Percentiles rank a stretch among this genome's conserved stretches.
Evolutionary conservation across 2,329 filamentous ascomycete genomes (phyloP).

Genomic region (Zasmidium citrigriseum): DNA sequence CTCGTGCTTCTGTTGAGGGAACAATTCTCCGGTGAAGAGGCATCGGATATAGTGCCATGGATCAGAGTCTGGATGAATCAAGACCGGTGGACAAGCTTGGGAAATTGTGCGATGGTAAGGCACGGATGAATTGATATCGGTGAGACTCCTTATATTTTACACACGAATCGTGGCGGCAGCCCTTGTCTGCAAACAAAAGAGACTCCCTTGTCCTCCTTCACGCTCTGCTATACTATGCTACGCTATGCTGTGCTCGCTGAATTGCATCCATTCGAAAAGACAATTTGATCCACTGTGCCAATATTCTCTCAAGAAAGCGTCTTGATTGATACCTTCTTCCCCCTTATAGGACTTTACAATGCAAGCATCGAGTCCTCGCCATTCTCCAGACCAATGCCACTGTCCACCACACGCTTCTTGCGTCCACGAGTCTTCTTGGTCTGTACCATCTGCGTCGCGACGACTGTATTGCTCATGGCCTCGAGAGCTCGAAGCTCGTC

Average conservation of each 20-base stretch:
- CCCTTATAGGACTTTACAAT: not conserved
- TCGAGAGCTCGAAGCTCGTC: not conserved
- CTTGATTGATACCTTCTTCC: not conserved
- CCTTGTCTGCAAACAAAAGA: too few relatives aligned
- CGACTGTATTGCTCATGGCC: not conserved
- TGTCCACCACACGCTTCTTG: slow-evolving; percentile 5
- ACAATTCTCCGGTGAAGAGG: too few relatives aligned
- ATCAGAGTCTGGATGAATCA: too few relatives aligned
- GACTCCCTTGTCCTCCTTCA: not conserved
- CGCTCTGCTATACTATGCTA: too few relatives aligned
- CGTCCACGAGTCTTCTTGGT: not conserved
- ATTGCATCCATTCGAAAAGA: not conserved
- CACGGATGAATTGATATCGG: too few relatives aligned
- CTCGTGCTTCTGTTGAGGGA: too few relatives aligned
- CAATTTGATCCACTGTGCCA: not conserved
- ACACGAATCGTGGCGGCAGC: too few relatives aligned
- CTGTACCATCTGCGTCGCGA: not conserved
- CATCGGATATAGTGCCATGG: too few relatives aligned
- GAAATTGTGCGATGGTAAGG: too few relatives aligned
- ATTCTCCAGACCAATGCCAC: slow-evolving; percentile 1
- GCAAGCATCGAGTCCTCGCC: not conserved
- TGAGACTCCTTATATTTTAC: too few relatives aligned
- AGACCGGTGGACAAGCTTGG: too few relatives aligned
- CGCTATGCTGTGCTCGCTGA: not conserved
- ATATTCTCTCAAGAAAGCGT: not conserved